A percentile compares a stretch with the other conserved stretches of the same genome.
Conservation (phyloP, 768 basidiomycete species). For the Lactarius tabidus region DNA sequence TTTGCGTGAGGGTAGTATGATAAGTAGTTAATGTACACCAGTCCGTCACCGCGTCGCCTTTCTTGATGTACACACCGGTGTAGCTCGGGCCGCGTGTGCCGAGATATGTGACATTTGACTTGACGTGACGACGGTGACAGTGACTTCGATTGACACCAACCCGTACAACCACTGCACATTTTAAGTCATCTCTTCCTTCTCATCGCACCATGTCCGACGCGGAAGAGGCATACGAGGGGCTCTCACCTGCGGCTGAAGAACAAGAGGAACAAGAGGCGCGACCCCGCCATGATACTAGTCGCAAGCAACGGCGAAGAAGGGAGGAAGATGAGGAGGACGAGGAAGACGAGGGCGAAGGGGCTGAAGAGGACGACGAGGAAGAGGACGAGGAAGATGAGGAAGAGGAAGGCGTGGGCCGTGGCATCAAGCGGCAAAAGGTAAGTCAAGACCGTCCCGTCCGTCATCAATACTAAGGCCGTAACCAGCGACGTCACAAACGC, state of each 20-base stretch:
- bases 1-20: not conserved
- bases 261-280: constrained; percentile 34
- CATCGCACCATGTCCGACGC: constrained; percentile 39
- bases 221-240: constrained; percentile 34
- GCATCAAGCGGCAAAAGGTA: constrained; percentile 62
- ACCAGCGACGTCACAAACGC: constrained; percentile 63
- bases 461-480: constrained; percentile 14
- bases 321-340: constrained; percentile 43
- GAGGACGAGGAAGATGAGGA: constrained; percentile 39
- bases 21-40: too few species aligned
- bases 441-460: constrained; percentile 10
- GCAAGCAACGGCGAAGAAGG: constrained; percentile 36
- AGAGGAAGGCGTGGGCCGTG: constrained; percentile 41
- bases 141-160: too few species aligned
- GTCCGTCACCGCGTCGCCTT: too few species aligned
- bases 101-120: too few species aligned
- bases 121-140: too few species aligned
- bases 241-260: constrained; percentile 28
- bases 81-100: too few species aligned
- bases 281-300: constrained; percentile 29
- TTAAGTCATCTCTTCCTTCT: not conserved
- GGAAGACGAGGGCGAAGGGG: constrained; percentile 37
- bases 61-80: too few species aligned
- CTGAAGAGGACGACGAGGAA: constrained; percentile 40
- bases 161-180: too few species aligned